Evolutionary conservation across 495 filamentous ascomycete species (phyloP), one percentile per base, ranked within the genome.

Genomic region (Penicillium odoratum): DNA sequence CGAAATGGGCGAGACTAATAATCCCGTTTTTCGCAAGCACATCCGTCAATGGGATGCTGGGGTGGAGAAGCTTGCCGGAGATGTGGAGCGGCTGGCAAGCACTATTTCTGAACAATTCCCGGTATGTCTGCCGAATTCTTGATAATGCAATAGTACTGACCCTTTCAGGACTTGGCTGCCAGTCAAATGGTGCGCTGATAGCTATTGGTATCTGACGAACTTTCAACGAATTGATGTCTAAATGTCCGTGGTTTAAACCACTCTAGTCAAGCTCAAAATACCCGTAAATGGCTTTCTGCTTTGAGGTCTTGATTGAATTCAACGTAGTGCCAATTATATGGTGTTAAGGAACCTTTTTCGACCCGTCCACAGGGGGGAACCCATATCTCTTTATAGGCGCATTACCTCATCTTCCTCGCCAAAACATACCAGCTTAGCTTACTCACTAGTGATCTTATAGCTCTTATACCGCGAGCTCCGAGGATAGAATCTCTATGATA

Each of bases 1-100:
- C 66, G 88, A 92, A 56, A 63, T 67, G 3, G 83, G 81, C 38
- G 78, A 80, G 16, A 84, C 86, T 55, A 85, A 85, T n/a, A 86
- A 55, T 25, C 57, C 63, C 2, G 45, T 83, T 15, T 46, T 30
- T 31, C 86, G 81, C 54, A 21, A 82, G 74, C 69, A 89, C 72
- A 80, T 96, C 63, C 82, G 89, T 34, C 85, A 86, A 62, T 98
- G 93, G 92, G 94, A 98, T 75, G 78, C 81, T 18, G 94, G 92
- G 58, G 91, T 98, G 9, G 86, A 92, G 67, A 85, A 85, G 7
- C 68, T 96, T 46, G 86, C 92, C 10, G 91, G 97, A 68, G 89
- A 93, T 68, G 88, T 97, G 13, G 94, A 98, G 72, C 85, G 86
- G 59, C 84, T 97, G 44, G 88, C 91, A 5, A 60, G 73, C 40